Conservation (phyloP, 2,329 filamentous ascomycete genomes). For the Monascus ruber region DNA sequence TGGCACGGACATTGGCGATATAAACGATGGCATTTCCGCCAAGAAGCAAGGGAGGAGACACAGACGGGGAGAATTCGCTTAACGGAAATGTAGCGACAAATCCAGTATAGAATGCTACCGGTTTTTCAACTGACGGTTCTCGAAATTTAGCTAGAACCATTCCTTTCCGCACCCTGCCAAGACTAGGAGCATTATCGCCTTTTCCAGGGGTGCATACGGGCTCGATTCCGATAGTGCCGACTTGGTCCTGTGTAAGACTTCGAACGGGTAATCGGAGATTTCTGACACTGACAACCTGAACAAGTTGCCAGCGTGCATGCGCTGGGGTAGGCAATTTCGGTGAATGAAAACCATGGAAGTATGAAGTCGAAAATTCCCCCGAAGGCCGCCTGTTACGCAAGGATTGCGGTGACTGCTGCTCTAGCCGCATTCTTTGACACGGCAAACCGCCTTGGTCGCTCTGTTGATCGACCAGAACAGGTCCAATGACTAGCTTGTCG, state of each 20-base stretch:
- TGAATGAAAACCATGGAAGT: constrained; percentile 13
- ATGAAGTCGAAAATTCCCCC: constrained; percentile 23
- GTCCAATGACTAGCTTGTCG: constrained; percentile 67
- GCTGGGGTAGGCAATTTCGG: constrained; percentile 41
- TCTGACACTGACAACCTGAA: constrained; percentile 73
- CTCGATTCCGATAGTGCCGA: constrained; percentile 75
- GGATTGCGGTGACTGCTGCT: constrained; percentile 10
- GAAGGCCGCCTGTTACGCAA: constrained; percentile 21
- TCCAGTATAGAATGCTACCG: constrained; percentile 45
- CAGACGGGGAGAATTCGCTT: constrained; percentile 35
- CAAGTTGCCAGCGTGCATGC: constrained; percentile 66
- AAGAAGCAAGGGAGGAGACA: constrained; percentile 44
- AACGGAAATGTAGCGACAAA: constrained; percentile 62
- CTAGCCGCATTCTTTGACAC: constrained; percentile 5
- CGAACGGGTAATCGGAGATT: constrained; percentile 77
- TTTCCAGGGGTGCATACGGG: constrained; percentile 12
- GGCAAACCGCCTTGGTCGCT: constrained; percentile 38
- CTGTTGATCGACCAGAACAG: constrained; percentile 45
- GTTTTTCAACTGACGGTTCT: constrained; percentile 28
- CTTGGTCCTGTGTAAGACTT: constrained; percentile 65
- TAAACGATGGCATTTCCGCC: constrained; percentile 58
- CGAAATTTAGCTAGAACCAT: constrained; percentile 65
- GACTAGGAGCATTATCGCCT: constrained; percentile 10
- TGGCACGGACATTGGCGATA: constrained; percentile 72
- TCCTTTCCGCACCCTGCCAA: constrained; percentile 54